Conservation (phyloP, 2,329 filamentous ascomycete genomes). For the Aspergillus quadrilineatus region DNA sequence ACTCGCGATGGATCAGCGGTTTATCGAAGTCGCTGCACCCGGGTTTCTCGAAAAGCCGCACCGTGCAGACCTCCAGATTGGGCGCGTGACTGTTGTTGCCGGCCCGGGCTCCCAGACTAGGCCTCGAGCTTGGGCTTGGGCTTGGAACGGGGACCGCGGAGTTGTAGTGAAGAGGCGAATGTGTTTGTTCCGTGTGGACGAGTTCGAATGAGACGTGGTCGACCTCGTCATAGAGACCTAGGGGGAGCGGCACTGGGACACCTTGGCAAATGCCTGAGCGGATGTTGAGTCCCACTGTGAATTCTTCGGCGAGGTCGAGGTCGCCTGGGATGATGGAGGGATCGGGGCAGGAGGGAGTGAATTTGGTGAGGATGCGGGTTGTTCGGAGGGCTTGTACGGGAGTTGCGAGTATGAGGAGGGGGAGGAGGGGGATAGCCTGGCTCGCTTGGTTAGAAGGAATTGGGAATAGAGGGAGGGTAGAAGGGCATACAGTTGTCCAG, state of each 20-base stretch:
- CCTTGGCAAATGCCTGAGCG: constrained; percentile 24
- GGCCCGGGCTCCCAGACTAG: neutral
- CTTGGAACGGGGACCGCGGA: too few relatives aligned
- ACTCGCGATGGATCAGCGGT: constrained; percentile 26
- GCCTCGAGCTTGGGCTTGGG: too few relatives aligned
- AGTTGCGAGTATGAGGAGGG: constrained; percentile 25
- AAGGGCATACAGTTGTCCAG: constrained; percentile 11
- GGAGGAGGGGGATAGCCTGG: constrained; percentile 5
- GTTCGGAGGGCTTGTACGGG: constrained; percentile 22
- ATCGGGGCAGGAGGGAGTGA: constrained; percentile 30
- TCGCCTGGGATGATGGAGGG: constrained; percentile 8
- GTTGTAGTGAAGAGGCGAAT: too few relatives aligned
- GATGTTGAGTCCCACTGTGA: constrained; percentile 24
- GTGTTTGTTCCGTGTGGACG: constrained; percentile 12
- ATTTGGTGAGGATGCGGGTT: constrained; percentile 33
- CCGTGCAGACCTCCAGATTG: constrained; percentile 26
- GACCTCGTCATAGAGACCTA: constrained; percentile 25
- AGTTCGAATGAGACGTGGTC: constrained; percentile 30
- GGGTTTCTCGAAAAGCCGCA: constrained; percentile 35
- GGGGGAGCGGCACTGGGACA: constrained; percentile 27
- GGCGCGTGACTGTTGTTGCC: neutral
- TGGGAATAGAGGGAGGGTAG: constrained; percentile 51
- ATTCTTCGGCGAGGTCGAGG: constrained; percentile 22
- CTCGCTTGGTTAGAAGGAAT: constrained; percentile 25
- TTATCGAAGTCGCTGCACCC: constrained; percentile 27